Evolutionary conservation across 108 stramenopile genomes (phyloP), one percentile per base, ranked within the genome.

Genomic region (Cyclostephanos invisitatus): DNA sequence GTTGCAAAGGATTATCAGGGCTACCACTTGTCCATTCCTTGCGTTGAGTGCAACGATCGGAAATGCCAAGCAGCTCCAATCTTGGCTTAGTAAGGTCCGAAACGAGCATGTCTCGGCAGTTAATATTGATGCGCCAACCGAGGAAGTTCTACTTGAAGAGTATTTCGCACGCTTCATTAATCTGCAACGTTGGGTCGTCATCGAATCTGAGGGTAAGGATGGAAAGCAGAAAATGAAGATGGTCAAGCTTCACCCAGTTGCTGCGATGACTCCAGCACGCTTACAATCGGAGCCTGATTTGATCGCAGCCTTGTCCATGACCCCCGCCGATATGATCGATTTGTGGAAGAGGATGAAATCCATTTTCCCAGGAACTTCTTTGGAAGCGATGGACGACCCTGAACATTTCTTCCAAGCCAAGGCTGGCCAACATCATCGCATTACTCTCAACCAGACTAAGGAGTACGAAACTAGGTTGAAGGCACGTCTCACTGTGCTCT

Each of bases 1-100:
- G 4, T 84, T 99, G 22, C 98, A 99, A 83, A 84, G 98, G 58
- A 86, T 99, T 67, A 98, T 99, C 49, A 96, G 91, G 68, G 84
- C 85, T 36, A 87, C 91, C 82, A 92, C 94, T 75, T 99, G 98
- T 67, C 96, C 96, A 36, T 88, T 97, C 70, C 88, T 99, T 64
- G 98, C 98, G 9, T 85, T 99, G 63, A 97, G 96, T 78, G 98
- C 98, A 36, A 99, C 98, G 55, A 98, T 99, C 77, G 98, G 98
- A 73, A 99, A 99, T 83, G 97, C 97, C 5, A 64, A 67, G 21
- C 93, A 98, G 86, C 88, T 99, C 46, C 86, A 82, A 73, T 81
- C 91, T 66, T 99, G 98, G 98, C 90, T 97, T 74, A 83, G 87
- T 59, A 81, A 87, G 37, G 95, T 99, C 46, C 80, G 85, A 46